Base-by-base conservation (phyloP, 2,329 filamentous ascomycete genomes). In the Sporothrix humicola region DNA sequence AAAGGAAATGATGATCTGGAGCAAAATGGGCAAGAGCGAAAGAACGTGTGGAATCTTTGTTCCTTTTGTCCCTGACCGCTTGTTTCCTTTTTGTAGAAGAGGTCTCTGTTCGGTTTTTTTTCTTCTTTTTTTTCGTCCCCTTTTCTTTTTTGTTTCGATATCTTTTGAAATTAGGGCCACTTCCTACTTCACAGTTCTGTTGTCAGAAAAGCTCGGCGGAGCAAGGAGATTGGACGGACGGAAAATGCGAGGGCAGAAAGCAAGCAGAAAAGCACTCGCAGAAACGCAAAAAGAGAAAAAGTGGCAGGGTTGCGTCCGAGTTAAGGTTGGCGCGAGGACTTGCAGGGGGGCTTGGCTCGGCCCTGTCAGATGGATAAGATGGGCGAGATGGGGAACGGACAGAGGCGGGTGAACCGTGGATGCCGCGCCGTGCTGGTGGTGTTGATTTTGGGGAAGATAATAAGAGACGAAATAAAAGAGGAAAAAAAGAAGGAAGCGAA, bases 21-120 rank as follows among this genome's bases (percentile, higher is more conserved):
- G n/a, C 10, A 46, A 65, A 46, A n/a, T 46, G 61, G 42, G 61
- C 26, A 46, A 44, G 61, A 48, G n/a, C 52, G 8, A 54, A 56
- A 20, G n/a, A 56, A n/a, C 20, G 65, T 68, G 46, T 68, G 65
- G 44, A 68, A 68, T 50, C 42, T 48, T 50, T 50, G 13, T 44
- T 44, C 31, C 4, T 44, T 44, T 46, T 20, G 42, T 44, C 13
- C n/a, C 59, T 65, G n/a, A 46, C n/a, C 31, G 52, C 52, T 44
- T 70, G 3, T 46, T 70, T 44, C 8, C 61, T 48, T 26, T 48
- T 46, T 10, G 48, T 50, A 12, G 3, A 37, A 37, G 31, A 37
- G 4, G 15, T 44, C 26, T 44, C 4, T 37, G 15, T 56, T 56
- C 7, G 52, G 13, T 54, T 26, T 26, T 23, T 10, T 44, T 12